Base-by-base conservation (phyloP, 2,329 filamentous ascomycete genomes). In the Albifimbria verrucaria region DNA sequence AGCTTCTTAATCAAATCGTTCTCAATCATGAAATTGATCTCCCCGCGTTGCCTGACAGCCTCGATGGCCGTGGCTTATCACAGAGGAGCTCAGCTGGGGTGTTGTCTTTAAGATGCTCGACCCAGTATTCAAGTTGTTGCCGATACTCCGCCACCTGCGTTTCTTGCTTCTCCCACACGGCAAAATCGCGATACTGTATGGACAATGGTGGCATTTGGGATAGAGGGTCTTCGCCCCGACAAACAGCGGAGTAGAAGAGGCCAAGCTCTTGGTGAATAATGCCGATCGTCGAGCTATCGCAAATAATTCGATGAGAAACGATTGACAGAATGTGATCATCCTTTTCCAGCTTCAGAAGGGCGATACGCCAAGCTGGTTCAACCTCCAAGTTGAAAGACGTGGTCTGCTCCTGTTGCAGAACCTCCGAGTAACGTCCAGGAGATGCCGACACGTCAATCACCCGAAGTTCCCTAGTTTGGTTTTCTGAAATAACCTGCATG, bases 161-260 rank as follows among this genome's bases (percentile, higher is more conserved):
- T 9, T 51, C 17, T 4, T 57, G 32, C 52, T 52, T 60, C 22
- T 62, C 55, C 59, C 59, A 60, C 1, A 47, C 28, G 1, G 60
- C 42, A 23, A 55, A 60, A 46, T 62, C 58, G 10, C 59, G 45
- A 24, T 60, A 62, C 52, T 62, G 58, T 15, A 62, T 61, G 1
- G 59, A 50, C 1, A 63, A 50, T 0, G 59, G 58, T 2, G 32
- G 21, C 9, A 55, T 20, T 10, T 49, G 20, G 3, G 52, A 51
- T 3, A 56, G 22, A 1, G 56, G 56, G 22, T 60, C 51, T 20
- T 24, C n/a, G 7, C 32, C 32, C 9, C n/a, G 18, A 22, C 41
- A 6, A 2, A 32, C 48, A 7, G 28, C 11, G n/a, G 48, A 26
- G 21, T 49, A 55, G 36, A 54, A 55, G 5, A 4, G 7, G 7